Evolutionary conservation across 805 yeast genomes (phyloP), one percentile per base, ranked within the genome.

Genomic region (Lipomyces starkeyi): DNA sequence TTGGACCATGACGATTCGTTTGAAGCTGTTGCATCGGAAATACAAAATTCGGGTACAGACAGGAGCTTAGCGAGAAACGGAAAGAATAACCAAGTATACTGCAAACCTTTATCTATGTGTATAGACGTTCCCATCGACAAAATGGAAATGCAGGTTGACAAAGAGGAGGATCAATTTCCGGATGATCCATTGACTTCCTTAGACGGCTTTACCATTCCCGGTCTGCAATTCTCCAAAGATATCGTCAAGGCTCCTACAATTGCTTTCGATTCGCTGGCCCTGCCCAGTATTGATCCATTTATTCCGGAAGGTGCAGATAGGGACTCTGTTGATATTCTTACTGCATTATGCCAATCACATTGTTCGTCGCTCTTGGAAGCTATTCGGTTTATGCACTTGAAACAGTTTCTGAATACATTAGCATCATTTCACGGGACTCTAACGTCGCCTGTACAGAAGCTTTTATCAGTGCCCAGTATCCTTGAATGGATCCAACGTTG

Each of bases 401-500:
- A 85, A 67, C 85, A 85, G 73, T 78, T 92, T 43, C 83, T 87
- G 62, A 79, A 83, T n/a, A 78, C 84, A 34, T 77, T 90, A 59
- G 75, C 81, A 8, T 80, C 85, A 8, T 90, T 87, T 76, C 84
- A 80, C 65, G 78, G 82, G 82, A 81, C 86, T 0, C 81, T 91
- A 63, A 86, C 93, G 0, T 81, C 86, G 0, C 90, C 90, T 2
- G 89, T 88, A 54, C 85, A 83, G 74, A 85, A 85, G 72, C 78
- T 91, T 27, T 85, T 88, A 11, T 79, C 6, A 73, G 34, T 59
- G 7, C 71, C 72, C 13, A 27, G 63, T 25, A 61, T 87, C 14
- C 73, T 81, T 4, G 83, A 83, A 17, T 91, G 97, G 96, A 83
- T 90, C n/a, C 73, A 82, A 40, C 79, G 84, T 59, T 89, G 92